A percentile compares a stretch with the other conserved stretches of the same genome.
Conservation (phyloP, 2,329 filamentous ascomycete genomes). For the Harringtonia aguacate region DNA sequence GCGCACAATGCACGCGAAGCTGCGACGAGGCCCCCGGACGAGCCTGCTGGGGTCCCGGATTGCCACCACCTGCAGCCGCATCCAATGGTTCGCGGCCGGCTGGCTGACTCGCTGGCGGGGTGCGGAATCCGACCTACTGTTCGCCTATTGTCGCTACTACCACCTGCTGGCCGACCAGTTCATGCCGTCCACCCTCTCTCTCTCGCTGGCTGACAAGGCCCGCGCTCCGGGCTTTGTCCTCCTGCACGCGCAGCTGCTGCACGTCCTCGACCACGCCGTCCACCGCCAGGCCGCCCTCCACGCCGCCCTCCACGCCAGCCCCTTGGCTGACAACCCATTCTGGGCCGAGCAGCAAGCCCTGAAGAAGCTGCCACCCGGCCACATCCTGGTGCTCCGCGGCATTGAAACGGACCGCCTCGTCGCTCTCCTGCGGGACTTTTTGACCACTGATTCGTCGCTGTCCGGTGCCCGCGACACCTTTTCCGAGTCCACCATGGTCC, state of each 20-base stretch:
- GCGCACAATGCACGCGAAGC: conserved; percentile 35
- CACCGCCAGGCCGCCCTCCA: conserved; percentile 57
- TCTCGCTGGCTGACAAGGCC: conserved; percentile 45
- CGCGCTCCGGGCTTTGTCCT: conserved; percentile 68
- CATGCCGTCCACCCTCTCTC: conserved; percentile 35
- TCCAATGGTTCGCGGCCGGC: conserved; percentile 69
- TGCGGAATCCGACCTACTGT: conserved; percentile 79
- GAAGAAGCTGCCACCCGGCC: too few species aligned
- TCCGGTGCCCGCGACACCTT: conserved; percentile 53
- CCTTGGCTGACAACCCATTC: conserved; percentile 15
- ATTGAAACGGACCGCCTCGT: conserved; percentile 87
- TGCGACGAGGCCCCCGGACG: conserved; percentile 51
- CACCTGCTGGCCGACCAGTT: conserved; percentile 70
- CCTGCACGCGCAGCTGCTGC: conserved; percentile 71
- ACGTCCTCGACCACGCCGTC: conserved; percentile 73
- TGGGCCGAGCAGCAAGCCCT: conserved; percentile 10
- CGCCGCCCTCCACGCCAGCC: conserved; percentile 19
- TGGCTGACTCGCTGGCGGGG: conserved; percentile 84
- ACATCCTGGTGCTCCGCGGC: too few species aligned
- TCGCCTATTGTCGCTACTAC: conserved; percentile 83
- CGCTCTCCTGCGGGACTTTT: conserved; percentile 69
- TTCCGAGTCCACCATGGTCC: conserved; percentile 60
- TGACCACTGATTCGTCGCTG: conserved; percentile 41
- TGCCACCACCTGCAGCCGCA: conserved; percentile 27
- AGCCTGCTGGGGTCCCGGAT: conserved; percentile 33